Conservation (phyloP, 2,329 filamentous ascomycete genomes). For the Neodidymelliopsis sp. region DNA sequence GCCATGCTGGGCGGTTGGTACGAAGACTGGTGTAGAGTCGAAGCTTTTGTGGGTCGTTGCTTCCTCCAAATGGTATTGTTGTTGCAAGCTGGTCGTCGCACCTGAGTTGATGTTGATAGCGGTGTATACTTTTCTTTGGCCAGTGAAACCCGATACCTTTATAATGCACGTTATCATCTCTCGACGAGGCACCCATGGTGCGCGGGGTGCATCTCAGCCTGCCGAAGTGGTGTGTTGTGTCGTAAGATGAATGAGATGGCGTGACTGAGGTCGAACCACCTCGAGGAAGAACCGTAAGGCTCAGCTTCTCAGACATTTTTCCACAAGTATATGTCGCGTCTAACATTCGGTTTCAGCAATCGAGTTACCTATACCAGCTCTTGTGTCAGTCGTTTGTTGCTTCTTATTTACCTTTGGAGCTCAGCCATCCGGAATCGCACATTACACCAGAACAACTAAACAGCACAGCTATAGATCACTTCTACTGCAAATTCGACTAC, state of each 20-base stretch:
- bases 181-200: conserved; percentile 2
- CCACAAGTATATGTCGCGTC: too few relatives aligned
- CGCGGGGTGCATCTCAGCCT: neutral
- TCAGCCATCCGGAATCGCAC: too few relatives aligned
- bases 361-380: too few relatives aligned
- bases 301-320: neutral
- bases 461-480: too few relatives aligned
- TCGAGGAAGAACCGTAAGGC: neutral
- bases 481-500: too few relatives aligned
- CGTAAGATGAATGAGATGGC: conserved; percentile 33
- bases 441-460: too few relatives aligned
- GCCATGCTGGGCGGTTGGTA: conserved; percentile 25
- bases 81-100: neutral
- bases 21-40: too few relatives aligned
- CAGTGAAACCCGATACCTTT: conserved; percentile 9
- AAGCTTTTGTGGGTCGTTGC: too few relatives aligned
- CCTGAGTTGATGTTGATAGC: neutral
- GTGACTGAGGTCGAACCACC: conserved; percentile 29
- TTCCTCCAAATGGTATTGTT: neutral
- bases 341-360: too few relatives aligned
- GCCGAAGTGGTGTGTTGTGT: conserved; percentile 27
- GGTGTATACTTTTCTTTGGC: neutral
- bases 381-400: too few relatives aligned
- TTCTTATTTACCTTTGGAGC: too few relatives aligned
- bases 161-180: conserved; percentile 6